Evolutionary conservation across 2,329 filamentous ascomycete species (phyloP).

Genomic region (Scorias spongiosa): DNA sequence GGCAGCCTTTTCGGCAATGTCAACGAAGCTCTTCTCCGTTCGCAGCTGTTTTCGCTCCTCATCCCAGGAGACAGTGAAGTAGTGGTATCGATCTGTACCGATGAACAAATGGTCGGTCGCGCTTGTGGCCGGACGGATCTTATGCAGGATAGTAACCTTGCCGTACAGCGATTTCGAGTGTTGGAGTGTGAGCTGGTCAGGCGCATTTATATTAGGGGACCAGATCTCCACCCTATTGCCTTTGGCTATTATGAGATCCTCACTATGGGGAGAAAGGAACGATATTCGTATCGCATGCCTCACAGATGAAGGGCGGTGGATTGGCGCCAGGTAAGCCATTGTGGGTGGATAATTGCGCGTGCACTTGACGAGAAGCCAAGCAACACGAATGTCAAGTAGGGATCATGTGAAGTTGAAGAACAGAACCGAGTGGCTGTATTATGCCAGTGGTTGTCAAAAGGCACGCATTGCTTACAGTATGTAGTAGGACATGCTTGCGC

Average conservation of each 20-base stretch:
- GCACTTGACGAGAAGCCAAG: not conserved
- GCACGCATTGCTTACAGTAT: no score
- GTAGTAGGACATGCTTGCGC: no score
- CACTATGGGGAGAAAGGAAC: constrained; percentile 57
- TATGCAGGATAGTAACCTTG: constrained; percentile 71
- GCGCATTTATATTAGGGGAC: constrained; percentile 32
- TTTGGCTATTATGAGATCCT: constrained; percentile 76
- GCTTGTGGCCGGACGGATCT: constrained; percentile 59
- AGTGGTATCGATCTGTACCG: constrained; percentile 76
- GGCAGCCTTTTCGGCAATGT: constrained; percentile 45
- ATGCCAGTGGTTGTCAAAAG: no score
- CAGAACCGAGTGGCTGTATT: no score
- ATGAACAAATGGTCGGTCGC: constrained; percentile 77
- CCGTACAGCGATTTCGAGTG: constrained; percentile 66
- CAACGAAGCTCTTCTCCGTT: constrained; percentile 43
- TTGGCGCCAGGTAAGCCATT: constrained; percentile 92
- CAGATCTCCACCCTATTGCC: constrained; percentile 79
- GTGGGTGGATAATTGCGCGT: constrained; percentile 1
- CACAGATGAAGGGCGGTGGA: constrained; percentile 82
- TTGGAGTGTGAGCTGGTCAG: constrained; percentile 49
- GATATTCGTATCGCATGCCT: constrained; percentile 72
- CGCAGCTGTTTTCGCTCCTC: constrained; percentile 34
- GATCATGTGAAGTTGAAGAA: not conserved
- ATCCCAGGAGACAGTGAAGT: constrained; percentile 84
- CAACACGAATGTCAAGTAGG: not conserved